Evolutionary conservation across 164 flowering plant genomes (phyloP).

Genomic region (Annona squamosa): DNA sequence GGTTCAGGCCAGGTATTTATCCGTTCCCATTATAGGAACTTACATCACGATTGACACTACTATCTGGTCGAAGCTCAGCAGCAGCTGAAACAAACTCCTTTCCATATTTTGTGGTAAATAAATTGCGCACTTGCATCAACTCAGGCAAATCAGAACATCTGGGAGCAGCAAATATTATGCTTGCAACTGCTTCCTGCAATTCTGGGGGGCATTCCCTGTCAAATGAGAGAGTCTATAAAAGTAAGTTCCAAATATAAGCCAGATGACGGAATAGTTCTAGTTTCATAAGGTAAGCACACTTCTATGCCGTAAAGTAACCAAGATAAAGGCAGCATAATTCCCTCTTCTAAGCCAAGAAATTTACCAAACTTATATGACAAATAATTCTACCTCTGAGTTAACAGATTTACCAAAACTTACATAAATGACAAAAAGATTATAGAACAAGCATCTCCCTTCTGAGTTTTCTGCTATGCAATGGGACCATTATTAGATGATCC

Average conservation of each 20-base stretch:
- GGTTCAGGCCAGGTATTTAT: not conserved
- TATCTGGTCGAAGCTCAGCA: constrained; percentile 90
- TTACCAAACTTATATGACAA: not conserved
- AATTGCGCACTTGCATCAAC: constrained; percentile 54
- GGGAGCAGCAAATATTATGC: constrained; percentile 93
- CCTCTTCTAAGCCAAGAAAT: not conserved
- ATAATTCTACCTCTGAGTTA: not conserved
- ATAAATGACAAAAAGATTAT: not conserved
- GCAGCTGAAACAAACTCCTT: constrained; percentile 79
- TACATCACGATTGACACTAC: constrained; percentile 86
- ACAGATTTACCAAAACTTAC: not conserved
- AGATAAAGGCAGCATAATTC: not conserved
- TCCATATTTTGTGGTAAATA: constrained; percentile 82
- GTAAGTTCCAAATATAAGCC: not conserved
- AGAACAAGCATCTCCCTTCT: not conserved
- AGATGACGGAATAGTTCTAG: not conserved
- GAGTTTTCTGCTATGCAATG: not conserved
- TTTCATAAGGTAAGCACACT: not conserved
- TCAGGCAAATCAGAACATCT: constrained; percentile 98
- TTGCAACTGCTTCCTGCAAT: constrained; percentile 84
- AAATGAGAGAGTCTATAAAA: constrained; percentile 3
- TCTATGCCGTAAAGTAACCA: not conserved
- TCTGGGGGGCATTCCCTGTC: constrained; percentile 87
- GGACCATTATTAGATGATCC: not conserved
- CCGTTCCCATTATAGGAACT: constrained; percentile 10